Percentiles rank a stretch among this genome's conserved stretches.
phyloP scores from a whole-genome alignment of 2,329 filamentous ascomycete genomes.

The Scortechinia acanthostroma region DNA sequence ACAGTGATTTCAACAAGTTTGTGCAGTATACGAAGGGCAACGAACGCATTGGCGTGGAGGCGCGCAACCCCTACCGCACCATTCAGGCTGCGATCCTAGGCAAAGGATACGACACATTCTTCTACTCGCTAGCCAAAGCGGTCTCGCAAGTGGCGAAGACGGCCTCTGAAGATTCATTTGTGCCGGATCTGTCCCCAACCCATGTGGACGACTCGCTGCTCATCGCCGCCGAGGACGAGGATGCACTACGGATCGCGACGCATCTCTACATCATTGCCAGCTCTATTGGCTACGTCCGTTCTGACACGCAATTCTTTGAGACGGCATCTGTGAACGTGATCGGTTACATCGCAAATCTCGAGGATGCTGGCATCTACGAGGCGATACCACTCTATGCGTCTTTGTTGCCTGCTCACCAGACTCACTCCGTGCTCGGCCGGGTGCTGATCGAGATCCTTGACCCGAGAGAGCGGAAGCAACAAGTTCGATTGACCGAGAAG shows the following conservation, averaged over 20 bases:
- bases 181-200: background rate
- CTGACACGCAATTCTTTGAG: background rate
- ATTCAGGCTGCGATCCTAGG: conserved; percentile 31
- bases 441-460: background rate
- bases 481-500: background rate
- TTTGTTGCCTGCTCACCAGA: background rate
- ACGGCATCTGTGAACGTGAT: background rate
- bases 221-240: background rate
- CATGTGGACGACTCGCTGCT: background rate
- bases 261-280: background rate
- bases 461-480: background rate
- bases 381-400: background rate
- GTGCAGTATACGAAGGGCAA: conserved; percentile 21
- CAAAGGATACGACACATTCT: conserved; percentile 28
- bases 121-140: conserved; percentile 11
- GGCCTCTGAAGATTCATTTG: background rate
- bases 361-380: background rate
- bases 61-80: conserved; percentile 30
- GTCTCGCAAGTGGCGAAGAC: background rate
- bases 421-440: background rate
- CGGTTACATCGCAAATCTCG: background rate
- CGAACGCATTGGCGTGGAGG: conserved; percentile 23
- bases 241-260: background rate
- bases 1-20: conserved; percentile 9
- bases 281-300: background rate